Base-by-base conservation (phyloP, 2,329 filamentous ascomycete genomes). In the Colletotrichum tamarilloi region DNA sequence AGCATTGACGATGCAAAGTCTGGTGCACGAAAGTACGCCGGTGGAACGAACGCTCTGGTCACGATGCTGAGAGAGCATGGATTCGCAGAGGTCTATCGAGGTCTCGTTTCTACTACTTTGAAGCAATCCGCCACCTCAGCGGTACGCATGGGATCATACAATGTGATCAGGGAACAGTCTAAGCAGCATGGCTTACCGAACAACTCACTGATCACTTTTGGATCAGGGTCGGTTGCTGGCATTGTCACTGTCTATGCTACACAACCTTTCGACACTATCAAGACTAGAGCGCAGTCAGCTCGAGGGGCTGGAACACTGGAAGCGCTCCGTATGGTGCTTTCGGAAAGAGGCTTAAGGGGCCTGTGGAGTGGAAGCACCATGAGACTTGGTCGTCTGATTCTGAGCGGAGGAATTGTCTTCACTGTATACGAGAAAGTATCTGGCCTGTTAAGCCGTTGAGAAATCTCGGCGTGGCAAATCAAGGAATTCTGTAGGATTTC, bases 291-390 rank as follows among this genome's bases (percentile, higher is more conserved):
- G 28, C 91, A 93, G 78, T 89, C 87, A 62, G 89, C 90, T 0
- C 83, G 85, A 26, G 90, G 89, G 5, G 87, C 88, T 2, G 88
- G 86, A 1, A 90, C 90, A 2, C 79, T 83, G 0, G 89, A 92
- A 74, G 90, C 91, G 0, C 83, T 91, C 3, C 83, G 81, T 63
- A 87, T 85, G 65, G 84, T 93, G 4, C 78, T 90, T 65, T 79
- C 81, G 0, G 90, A 92, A 75, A 87, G 88, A 74, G 92, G 91
- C 0, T 75, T 92, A 2, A 85, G 83, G 52, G 91, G 88, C 0
- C 90, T 93, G 74, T 93, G 91, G 91, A 89, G 87, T 72, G 92
- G 92, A 0, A 93, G 91, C 42, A 89, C 90, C 0, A 93, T 93
- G 92, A 85, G 92, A 68, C 77, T 93, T 28, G 91, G 91, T 0